Conservation (phyloP, 352 stramenopile genomes). For the Globisporangium uncinulatum region DNA sequence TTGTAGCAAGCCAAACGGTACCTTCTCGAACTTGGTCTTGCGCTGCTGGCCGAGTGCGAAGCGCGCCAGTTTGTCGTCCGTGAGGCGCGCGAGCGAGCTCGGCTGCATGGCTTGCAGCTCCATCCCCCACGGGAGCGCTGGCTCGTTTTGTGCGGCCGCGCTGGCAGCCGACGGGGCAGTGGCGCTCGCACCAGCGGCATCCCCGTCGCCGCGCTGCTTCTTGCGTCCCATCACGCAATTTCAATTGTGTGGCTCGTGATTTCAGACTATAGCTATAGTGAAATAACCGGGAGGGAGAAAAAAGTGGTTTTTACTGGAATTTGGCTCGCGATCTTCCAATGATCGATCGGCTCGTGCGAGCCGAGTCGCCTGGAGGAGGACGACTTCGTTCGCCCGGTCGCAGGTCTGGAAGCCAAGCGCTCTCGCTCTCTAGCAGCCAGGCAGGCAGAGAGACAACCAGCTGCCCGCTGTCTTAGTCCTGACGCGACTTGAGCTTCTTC, state of each 20-base stretch:
- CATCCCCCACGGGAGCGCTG: slow-evolving; percentile 53
- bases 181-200: not conserved
- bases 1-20: slow-evolving; percentile 5
- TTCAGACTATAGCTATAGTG: not conserved
- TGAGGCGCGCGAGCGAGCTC: slow-evolving; percentile 55
- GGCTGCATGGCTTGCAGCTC: slow-evolving; percentile 61
- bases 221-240: not conserved
- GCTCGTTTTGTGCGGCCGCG: not conserved
- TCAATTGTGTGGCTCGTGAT: not conserved
- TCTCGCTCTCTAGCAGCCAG: too few relatives aligned
- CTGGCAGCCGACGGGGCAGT: not conserved
- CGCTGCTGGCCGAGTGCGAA: slow-evolving; percentile 77
- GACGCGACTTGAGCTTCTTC: slow-evolving; percentile 76
- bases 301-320: too few relatives aligned
- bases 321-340: too few relatives aligned
- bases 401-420: too few relatives aligned
- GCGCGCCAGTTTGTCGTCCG: slow-evolving; percentile 73
- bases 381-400: too few relatives aligned
- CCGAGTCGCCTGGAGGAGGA: too few relatives aligned
- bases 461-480: slow-evolving; percentile 40
- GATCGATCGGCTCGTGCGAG: too few relatives aligned
- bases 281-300: not conserved
- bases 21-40: slow-evolving; percentile 87
- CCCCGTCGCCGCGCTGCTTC: not conserved
- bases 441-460: too few relatives aligned